Evolutionary conservation across 306 rosid genomes (phyloP).

Genomic region (Vicia faba): DNA sequence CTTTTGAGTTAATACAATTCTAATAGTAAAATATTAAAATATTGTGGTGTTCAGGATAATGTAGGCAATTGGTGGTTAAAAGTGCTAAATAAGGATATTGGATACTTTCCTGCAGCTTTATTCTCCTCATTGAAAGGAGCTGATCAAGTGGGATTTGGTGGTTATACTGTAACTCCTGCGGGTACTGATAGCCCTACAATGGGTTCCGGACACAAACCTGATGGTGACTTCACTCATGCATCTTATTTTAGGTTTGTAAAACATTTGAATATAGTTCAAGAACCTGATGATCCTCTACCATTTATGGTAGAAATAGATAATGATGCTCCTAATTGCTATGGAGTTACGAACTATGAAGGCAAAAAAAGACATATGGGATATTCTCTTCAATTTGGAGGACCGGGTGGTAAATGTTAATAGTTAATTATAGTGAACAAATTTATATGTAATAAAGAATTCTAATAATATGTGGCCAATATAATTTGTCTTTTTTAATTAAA

Average conservation of each 20-base stretch:
- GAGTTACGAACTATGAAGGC: background rate
- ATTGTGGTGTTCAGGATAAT: background rate
- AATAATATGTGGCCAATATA: too few species aligned
- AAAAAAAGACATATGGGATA: background rate
- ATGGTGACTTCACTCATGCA: background rate
- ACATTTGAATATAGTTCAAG: background rate
- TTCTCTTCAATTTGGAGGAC: background rate
- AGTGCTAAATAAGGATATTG: background rate
- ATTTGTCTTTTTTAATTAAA: too few species aligned
- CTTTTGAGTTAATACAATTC: too few species aligned
- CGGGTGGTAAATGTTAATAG: too few species aligned
- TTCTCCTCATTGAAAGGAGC: background rate
- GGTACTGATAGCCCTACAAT: background rate
- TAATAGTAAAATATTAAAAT: background rate
- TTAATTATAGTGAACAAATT: too few species aligned
- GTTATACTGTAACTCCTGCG: background rate
- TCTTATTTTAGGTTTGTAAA: background rate
- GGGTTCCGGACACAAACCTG: slow-evolving; percentile 21
- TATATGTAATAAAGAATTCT: too few species aligned
- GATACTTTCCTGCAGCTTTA: slow-evolving; percentile 22
- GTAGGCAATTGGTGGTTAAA: background rate
- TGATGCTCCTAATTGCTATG: background rate
- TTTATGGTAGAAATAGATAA: background rate
- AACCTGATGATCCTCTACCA: rapidly evolving
- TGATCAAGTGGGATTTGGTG: slow-evolving; percentile 18